phyloP scores from a whole-genome alignment of 1,284 basidiomycete genomes.

The Austroboletus olivaceoglutinosus region DNA sequence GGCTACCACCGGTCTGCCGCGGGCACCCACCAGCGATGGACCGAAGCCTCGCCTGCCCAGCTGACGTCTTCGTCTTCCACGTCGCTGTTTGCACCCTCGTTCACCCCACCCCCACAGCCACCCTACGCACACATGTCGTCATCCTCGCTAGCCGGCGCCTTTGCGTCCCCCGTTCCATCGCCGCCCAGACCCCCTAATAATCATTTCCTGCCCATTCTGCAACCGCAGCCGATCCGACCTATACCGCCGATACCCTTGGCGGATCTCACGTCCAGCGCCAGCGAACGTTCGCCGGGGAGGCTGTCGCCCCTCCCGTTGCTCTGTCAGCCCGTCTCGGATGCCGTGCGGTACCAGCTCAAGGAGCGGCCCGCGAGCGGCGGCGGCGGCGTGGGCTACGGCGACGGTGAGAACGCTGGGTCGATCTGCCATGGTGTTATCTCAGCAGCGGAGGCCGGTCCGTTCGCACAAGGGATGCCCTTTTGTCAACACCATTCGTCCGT shows the following conservation, averaged over 20 bases:
- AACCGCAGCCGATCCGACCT: constrained; percentile 52
- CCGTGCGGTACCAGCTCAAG: constrained; percentile 30
- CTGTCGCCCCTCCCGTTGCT: constrained; percentile 33
- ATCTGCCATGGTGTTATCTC: constrained; percentile 21
- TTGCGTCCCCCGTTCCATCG: constrained; percentile 17
- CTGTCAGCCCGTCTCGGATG: constrained; percentile 35
- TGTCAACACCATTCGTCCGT: constrained; percentile 13
- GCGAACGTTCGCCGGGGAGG: constrained; percentile 13
- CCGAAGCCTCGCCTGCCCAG: constrained; percentile 19
- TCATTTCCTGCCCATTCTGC: constrained; percentile 40
- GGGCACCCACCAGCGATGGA: constrained; percentile 17
- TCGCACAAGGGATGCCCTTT: constrained; percentile 16
- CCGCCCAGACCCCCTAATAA: constrained; percentile 11
- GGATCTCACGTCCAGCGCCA: constrained; percentile 38
- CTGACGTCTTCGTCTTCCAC: constrained; percentile 15
- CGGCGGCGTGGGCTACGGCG: constrained; percentile 8
- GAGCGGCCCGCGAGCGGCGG: constrained; percentile 1
- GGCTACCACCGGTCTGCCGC: constrained; percentile 7
- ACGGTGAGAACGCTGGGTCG: constrained; percentile 10
- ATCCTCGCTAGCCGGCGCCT: constrained; percentile 30
- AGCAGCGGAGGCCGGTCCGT: constrained; percentile 8
- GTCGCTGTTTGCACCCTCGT: constrained; percentile 18
- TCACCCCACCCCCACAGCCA: constrained; percentile 11
- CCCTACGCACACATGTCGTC: constrained; percentile 23
- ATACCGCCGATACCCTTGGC: constrained; percentile 54